Base-by-base conservation (phyloP, 2,329 filamentous ascomycete genomes). In the Coniochaeta sp. region DNA sequence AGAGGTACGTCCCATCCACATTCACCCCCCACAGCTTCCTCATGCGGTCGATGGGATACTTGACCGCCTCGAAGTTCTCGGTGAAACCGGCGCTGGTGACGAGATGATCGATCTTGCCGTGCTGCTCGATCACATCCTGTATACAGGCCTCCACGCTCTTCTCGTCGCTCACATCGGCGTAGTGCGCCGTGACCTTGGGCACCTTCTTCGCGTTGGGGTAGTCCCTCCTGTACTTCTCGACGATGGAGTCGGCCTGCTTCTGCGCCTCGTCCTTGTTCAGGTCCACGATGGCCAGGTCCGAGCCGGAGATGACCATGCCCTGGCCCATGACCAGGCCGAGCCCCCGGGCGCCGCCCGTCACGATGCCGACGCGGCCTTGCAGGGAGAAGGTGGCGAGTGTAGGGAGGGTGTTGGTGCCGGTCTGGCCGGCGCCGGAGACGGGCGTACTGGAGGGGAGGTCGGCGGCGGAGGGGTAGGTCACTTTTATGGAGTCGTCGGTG, bases 1-100 rank as follows among this genome's bases (percentile, higher is more conserved):
- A 96, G 38, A 96, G 80, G 73, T 96, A 97, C 59, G 93, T 96
- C 24, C 93, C 93, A 69, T 87, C 91, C 1, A 98, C 92, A 66
- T 97, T 96, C 71, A 97, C 93, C 57, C 86, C 87, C 91, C 91
- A 97, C 17, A 98, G 86, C 80, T 96, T 96, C 75, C 93, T 87
- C 75, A 97, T 88, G 65, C 93, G 89, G 67, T 96, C 91, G 67
- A 93, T 86, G 0, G 93, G 93, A 77, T 98, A 98, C 66, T 88
- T 87, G 69, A 93, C 89, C 55, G 93, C 93, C 69, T 96, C 89
- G 70, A 92, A 96, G 79, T 97, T 97, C 79, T 97, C 93, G 16
- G 91, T 95, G 78, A 98, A 96, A 54, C 93, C 93, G 57, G 93
- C 93, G n/a, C 91, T 96, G 28, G 93, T 97, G 68, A 98, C 93